Evolutionary conservation across 495 filamentous ascomycete genomes (phyloP).

Genomic region (Emericellopsis terricola): DNA sequence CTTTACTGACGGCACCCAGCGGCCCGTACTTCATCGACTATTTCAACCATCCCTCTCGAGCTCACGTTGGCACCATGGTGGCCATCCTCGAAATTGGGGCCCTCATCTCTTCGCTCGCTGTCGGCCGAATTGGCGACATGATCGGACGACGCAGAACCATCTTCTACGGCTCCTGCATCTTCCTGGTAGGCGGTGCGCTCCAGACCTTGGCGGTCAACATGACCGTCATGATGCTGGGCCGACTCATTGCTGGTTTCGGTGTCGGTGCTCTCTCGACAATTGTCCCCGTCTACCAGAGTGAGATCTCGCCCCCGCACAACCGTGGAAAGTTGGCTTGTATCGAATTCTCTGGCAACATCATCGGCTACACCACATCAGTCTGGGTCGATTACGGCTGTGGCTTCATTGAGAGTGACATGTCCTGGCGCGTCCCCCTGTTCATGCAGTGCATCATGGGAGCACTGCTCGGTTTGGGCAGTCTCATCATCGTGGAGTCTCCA

Average conservation of each 20-base stretch:
- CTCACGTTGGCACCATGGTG: conserved; percentile 87
- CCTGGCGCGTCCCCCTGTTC: conserved; percentile 80
- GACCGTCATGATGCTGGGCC: conserved; percentile 80
- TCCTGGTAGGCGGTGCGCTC: conserved; percentile 75
- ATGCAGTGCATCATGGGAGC: conserved; percentile 92
- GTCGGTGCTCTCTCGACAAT: conserved; percentile 93
- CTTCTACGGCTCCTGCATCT: conserved; percentile 81
- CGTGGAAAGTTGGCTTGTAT: conserved; percentile 92
- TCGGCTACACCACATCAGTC: conserved; percentile 86
- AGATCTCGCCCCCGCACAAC: conserved; percentile 94
- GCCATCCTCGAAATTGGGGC: conserved; percentile 91
- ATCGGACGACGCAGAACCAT: conserved; percentile 84
- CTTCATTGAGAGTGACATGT: conserved; percentile 66
- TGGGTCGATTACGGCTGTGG: conserved; percentile 98
- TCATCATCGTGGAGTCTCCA: conserved; percentile 91
- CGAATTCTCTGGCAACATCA: conserved; percentile 93
- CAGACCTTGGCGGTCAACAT: conserved; percentile 70
- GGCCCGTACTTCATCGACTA: conserved; percentile 77
- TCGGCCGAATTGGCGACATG: conserved; percentile 80
- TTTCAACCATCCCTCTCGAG: conserved; percentile 70
- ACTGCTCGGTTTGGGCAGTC: conserved; percentile 64
- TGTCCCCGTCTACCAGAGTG: conserved; percentile 94
- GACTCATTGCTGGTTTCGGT: conserved; percentile 82
- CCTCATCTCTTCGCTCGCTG: conserved; percentile 73
- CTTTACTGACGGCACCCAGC: conserved; percentile 25